Evolutionary conservation across 768 basidiomycete genomes (phyloP), one percentile per base, ranked within the genome.

Genomic region (Boletus sp.): DNA sequence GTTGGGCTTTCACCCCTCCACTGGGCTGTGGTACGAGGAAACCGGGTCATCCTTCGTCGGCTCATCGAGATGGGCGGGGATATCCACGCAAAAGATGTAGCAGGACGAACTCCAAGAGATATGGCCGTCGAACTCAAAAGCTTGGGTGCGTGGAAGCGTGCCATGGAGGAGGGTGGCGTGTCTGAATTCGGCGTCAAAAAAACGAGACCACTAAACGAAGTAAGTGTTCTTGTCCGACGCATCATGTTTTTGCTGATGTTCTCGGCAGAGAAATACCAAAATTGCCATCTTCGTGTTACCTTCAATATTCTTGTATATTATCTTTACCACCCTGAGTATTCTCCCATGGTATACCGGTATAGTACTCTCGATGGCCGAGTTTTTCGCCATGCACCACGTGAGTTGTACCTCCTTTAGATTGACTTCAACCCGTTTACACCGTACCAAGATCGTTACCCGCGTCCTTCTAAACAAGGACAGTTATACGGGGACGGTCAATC

Each of bases 11-110:
- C 92, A 1, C 91, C 96, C 2, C 77, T 99, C 36, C 97, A 99
- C 67, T 98, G 97, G 97, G 95, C 94, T 2, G 95, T 95, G 33
- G 96, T 98, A 5, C 83, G 94, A 54, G 97, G 94, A n/a, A 96
- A 94, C 70, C 80, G 87, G 58, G 79, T 86, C 47, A 90, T 90
- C 66, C 96, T 99, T 49, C 81, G 90, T 45, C 81, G 88, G 47
- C 76, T 99, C 15, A 72, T 97, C 18, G 91, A 94, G 66, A 90
- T 89, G 40, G 96, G 94, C 0, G 91, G 87, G 1, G 92, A 93
- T 67, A 74, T 96, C 20, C 79, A 77, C 36, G 85, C 87, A 7
- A 90, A 90, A 66, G 94, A 97, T 63, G 83, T 80, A 10, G 85
- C 87, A 51, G 90, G 92, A 7, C 84, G 97, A 67, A 95, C 94